Evolutionary conservation across 2,329 filamentous ascomycete genomes (phyloP).

Genomic region (Nothopassalora personata): DNA sequence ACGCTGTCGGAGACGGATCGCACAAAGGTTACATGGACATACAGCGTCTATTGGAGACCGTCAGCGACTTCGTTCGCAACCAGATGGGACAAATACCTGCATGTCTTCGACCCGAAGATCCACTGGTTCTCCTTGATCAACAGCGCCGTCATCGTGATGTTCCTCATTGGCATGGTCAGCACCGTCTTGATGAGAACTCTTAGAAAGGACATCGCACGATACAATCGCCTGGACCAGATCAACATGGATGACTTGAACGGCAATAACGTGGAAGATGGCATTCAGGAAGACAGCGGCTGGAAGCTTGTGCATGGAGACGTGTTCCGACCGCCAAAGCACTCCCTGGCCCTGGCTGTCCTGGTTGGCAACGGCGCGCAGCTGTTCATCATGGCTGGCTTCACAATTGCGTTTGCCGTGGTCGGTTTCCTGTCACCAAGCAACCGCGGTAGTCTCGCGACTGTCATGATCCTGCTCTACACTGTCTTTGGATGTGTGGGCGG

Average conservation of each 20-base stretch:
- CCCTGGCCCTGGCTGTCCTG: slow-evolving; percentile 78
- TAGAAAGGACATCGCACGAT: slow-evolving; percentile 90
- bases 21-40: slow-evolving; percentile 76
- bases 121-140: slow-evolving; percentile 99
- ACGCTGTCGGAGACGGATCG: slow-evolving; percentile 56
- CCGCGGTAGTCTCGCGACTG: slow-evolving; percentile 85
- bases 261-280: slow-evolving; percentile 74
- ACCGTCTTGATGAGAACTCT: slow-evolving; percentile 86
- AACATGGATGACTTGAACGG: slow-evolving; percentile 83
- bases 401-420: slow-evolving; percentile 86
- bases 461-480: slow-evolving; percentile 90
- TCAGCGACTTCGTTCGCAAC: slow-evolving; percentile 90
- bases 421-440: slow-evolving; percentile 95
- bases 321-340: slow-evolving; percentile 79
- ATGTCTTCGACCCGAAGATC: slow-evolving; percentile 95
- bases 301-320: slow-evolving; percentile 97
- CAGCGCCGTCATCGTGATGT: slow-evolving; percentile 88
- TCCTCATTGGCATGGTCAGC: slow-evolving; percentile 83
- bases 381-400: slow-evolving; percentile 95
- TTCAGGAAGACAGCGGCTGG: slow-evolving; percentile 97
- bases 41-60: slow-evolving; percentile 82
- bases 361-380: slow-evolving; percentile 92
- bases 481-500: slow-evolving; percentile 88
- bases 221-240: slow-evolving; percentile 90
- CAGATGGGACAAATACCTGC: slow-evolving; percentile 96